A percentile compares a stretch with the other conserved stretches of the same genome.
Conservation (phyloP, 2,329 filamentous ascomycete species). For the Fusarium protoensiforme region DNA sequence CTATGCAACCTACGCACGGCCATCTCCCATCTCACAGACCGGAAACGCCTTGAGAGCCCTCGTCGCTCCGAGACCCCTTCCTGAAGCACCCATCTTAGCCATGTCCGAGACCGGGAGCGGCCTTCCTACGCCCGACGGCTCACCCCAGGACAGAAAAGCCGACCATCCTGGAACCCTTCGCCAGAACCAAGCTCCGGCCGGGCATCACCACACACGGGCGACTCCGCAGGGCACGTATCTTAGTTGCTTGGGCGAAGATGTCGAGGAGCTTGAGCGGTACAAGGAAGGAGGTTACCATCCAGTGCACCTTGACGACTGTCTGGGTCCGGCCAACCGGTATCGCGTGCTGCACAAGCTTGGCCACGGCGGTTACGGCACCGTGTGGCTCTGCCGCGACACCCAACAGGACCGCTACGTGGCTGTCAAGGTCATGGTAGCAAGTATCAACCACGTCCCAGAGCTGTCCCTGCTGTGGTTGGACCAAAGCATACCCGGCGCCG, state of each 20-base stretch:
- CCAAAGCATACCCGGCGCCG: rapidly evolving
- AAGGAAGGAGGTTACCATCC: constrained; percentile 25
- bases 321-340: background rate
- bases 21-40: background rate
- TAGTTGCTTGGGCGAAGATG: background rate
- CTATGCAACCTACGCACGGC: background rate
- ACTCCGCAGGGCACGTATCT: constrained; percentile 10
- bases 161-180: background rate
- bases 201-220: background rate
- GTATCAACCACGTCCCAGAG: background rate
- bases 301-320: background rate
- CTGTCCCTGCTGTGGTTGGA: background rate
- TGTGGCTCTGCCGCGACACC: constrained; percentile 3
- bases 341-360: constrained; percentile 24
- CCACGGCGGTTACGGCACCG: constrained; percentile 13
- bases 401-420: background rate
- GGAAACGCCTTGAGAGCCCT: background rate
- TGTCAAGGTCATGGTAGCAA: background rate
- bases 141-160: background rate
- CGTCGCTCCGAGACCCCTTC: background rate
- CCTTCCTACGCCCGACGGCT: background rate
- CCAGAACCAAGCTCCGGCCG: background rate
- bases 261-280: constrained; percentile 10
- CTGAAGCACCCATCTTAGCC: background rate
- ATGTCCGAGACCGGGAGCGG: background rate